Evolutionary conservation across 1,139 yeast genomes (phyloP).

Genomic region (Suhomyces maxii): DNA sequence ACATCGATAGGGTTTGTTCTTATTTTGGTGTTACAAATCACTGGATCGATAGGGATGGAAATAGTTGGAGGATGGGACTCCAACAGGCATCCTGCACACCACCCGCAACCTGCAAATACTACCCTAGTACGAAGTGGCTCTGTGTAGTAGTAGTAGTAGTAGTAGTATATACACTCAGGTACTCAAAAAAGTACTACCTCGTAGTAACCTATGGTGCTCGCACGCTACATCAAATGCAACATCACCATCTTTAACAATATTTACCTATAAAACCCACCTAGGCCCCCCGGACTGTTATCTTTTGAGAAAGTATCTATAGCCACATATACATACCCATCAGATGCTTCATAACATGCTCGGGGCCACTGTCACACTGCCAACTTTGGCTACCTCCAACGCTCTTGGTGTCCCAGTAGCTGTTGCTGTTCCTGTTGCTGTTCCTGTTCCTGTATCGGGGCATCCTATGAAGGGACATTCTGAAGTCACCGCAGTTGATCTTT

Average conservation of each 20-base stretch:
- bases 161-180: neutral
- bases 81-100: no score
- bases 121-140: no score
- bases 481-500: neutral
- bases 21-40: no score
- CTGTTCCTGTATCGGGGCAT: neutral
- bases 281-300: conserved; percentile 1
- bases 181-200: neutral
- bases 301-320: neutral
- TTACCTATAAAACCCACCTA: conserved; percentile 3
- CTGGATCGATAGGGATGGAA: no score
- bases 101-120: no score
- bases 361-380: conserved; percentile 1
- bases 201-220: neutral
- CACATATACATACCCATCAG: neutral
- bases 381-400: conserved; percentile 1
- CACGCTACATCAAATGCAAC: conserved; percentile 7
- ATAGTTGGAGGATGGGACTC: no score
- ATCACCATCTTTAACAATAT: conserved; percentile 5
- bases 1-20: no score
- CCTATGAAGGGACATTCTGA: neutral
- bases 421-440: conserved; percentile 1
- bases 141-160: no score
- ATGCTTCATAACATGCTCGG: conserved; percentile 4
- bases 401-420: no score